Conservation (phyloP, 2,329 filamentous ascomycete genomes). For the Aspergillus sclerotialis region DNA sequence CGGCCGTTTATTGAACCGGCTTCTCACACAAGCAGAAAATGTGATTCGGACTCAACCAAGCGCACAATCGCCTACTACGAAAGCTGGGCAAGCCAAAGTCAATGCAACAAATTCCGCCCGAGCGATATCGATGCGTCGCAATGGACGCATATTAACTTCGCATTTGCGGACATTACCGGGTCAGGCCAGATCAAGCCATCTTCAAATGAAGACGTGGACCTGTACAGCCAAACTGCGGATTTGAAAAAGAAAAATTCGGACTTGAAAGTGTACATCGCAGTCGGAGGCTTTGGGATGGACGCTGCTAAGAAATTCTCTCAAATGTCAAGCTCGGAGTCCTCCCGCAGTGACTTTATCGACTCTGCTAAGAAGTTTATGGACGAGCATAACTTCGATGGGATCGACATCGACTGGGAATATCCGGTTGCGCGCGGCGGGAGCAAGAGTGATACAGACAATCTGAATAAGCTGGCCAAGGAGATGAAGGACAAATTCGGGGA, state of each 20-base stretch:
- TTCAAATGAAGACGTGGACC: neutral
- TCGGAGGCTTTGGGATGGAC: slow-evolving; percentile 1
- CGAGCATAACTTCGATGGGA: slow-evolving; percentile 8
- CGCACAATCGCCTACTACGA: slow-evolving; percentile 2
- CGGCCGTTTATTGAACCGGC: neutral
- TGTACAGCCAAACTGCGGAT: slow-evolving; percentile 1
- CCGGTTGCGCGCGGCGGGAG: slow-evolving; percentile 8
- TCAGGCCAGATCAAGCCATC: neutral
- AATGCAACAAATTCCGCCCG: neutral
- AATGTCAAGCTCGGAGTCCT: slow-evolving; percentile 4
- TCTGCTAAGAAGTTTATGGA: slow-evolving; percentile 7
- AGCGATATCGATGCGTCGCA: neutral
- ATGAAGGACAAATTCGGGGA: neutral
- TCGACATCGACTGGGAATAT: slow-evolving; percentile 11
- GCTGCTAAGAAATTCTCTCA: slow-evolving; percentile 6
- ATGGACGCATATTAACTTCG: slow-evolving; percentile 2
- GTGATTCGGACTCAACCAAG: neutral
- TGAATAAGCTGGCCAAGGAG: neutral
- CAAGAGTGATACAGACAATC: neutral
- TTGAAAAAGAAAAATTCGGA: neutral
- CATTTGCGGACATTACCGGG: neutral
- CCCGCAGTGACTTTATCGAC: slow-evolving; percentile 6
- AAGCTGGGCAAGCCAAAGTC: slow-evolving; percentile 1
- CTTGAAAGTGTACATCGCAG: neutral
- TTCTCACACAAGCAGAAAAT: neutral